Evolutionary conservation across 768 basidiomycete genomes (phyloP).

Genomic region (Hysterangium stoloniferum): DNA sequence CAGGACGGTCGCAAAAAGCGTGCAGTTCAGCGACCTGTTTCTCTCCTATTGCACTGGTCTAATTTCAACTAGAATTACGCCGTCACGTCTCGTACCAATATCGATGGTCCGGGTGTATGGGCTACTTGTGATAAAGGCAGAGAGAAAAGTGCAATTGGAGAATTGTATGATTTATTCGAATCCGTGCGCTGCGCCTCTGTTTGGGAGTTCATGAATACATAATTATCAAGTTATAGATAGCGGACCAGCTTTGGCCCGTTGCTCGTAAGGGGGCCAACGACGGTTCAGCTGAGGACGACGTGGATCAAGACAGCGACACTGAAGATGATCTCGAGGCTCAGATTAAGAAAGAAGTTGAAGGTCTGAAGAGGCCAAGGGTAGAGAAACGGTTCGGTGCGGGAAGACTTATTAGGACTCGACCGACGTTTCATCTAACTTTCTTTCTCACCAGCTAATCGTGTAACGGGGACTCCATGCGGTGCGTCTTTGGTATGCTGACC

Average conservation of each 20-base stretch:
- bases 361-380: constrained; percentile 57
- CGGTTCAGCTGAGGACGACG: constrained; percentile 21
- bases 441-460: constrained; percentile 53
- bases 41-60: background rate
- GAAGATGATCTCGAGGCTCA: constrained; percentile 57
- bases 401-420: background rate
- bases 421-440: background rate
- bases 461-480: constrained; percentile 79
- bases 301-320: constrained; percentile 15
- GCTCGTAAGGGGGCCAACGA: constrained; percentile 20
- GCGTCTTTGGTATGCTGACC: constrained; percentile 17
- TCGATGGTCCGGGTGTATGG: constrained; percentile 84
- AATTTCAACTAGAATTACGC: constrained; percentile 2
- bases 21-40: constrained; percentile 2
- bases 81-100: constrained; percentile 15
- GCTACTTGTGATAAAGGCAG: constrained; percentile 80
- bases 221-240: constrained; percentile 46
- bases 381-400: constrained; percentile 59
- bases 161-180: constrained; percentile 74
- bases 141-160: constrained; percentile 69
- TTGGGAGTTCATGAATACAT: background rate
- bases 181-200: constrained; percentile 37
- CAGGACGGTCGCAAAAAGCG: constrained; percentile 2
- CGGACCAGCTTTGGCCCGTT: constrained; percentile 61
- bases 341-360: constrained; percentile 62